A percentile compares a stretch with the other conserved stretches of the same genome.
phyloP scores from a whole-genome alignment of 352 stramenopile genomes.

The Globisporangium recalcitrans region DNA sequence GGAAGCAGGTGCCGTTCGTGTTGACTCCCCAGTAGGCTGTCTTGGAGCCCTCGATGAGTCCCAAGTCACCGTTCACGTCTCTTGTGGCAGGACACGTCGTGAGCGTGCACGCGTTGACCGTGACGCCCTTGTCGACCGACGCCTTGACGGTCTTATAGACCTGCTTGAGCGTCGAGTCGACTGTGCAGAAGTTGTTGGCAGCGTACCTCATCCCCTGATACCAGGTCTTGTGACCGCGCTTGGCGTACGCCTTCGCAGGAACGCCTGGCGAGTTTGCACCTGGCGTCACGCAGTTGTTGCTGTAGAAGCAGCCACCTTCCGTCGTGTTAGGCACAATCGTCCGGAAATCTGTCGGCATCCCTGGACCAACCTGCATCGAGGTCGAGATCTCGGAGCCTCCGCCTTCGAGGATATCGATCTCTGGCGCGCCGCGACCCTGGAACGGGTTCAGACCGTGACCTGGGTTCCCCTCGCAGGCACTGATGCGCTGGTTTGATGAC shows the following conservation, averaged over 20 bases:
- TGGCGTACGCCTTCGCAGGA: neutral
- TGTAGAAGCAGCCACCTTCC: neutral
- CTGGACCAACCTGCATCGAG: constrained; percentile 57
- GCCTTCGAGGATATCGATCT: constrained; percentile 89
- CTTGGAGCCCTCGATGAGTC: neutral
- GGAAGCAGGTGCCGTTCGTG: constrained; percentile 45
- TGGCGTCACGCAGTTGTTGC: neutral
- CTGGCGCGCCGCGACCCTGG: constrained; percentile 64
- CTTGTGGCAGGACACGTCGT: neutral
- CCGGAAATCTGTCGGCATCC: constrained; percentile 18
- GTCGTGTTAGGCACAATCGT: neutral
- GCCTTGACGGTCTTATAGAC: neutral
- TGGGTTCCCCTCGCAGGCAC: constrained; percentile 69
- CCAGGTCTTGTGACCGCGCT: constrained; percentile 2
- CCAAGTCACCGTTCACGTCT: neutral
- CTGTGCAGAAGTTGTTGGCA: constrained; percentile 2
- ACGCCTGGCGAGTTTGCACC: neutral
- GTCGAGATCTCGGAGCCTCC: constrained; percentile 47
- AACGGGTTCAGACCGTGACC: constrained; percentile 75
- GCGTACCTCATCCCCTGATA: constrained; percentile 5
- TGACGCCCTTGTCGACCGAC: neutral
- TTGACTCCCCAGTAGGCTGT: constrained; percentile 1
- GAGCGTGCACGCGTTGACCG: neutral
- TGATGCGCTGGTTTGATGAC: constrained; percentile 62
- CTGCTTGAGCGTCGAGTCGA: neutral